Conservation (phyloP, 768 basidiomycete species). For the Calocybe gangraenosa region DNA sequence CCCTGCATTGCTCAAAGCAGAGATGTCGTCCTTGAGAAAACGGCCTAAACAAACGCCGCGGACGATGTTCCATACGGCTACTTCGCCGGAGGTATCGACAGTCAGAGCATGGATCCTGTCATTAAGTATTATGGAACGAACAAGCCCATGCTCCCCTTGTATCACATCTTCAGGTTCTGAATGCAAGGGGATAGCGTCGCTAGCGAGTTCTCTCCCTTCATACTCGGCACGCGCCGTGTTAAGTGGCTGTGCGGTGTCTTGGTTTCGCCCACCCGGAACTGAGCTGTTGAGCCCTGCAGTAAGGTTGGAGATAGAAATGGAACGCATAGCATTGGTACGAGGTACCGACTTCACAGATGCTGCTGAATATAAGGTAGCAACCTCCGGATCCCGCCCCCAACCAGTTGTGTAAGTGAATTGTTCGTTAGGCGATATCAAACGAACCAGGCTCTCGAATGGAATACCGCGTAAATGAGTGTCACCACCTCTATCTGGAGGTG, state of each 20-base stretch:
- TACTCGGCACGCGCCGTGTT: constrained; percentile 46
- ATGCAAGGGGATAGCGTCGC: constrained; percentile 62
- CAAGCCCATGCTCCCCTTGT: constrained; percentile 73
- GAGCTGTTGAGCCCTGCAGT: constrained; percentile 21
- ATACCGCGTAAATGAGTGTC: constrained; percentile 51
- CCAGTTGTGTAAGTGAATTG: constrained; percentile 40
- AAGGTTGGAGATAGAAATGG: constrained; percentile 32
- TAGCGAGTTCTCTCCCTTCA: constrained; percentile 75
- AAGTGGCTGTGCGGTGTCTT: constrained; percentile 31
- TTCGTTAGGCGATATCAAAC: constrained; percentile 64
- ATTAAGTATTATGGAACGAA: constrained; percentile 78
- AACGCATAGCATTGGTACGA: constrained; percentile 25
- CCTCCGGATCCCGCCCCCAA: constrained; percentile 64
- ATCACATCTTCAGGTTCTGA: constrained; percentile 66
- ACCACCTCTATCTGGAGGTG: constrained; percentile 23
- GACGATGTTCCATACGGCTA: constrained; percentile 92
- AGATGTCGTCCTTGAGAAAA: constrained; percentile 64
- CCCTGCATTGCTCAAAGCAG: constrained; percentile 46
- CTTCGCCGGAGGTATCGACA: constrained; percentile 82
- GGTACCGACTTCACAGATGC: constrained; percentile 75
- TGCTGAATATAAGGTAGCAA: constrained; percentile 84
- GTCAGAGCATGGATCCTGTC: constrained; percentile 89
- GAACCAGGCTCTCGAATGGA: constrained; percentile 67
- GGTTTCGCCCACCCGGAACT: constrained; percentile 29
- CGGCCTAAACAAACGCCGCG: constrained; percentile 70